Conservation (phyloP, 352 stramenopile species). For the Globisporangium okanoganense region DNA sequence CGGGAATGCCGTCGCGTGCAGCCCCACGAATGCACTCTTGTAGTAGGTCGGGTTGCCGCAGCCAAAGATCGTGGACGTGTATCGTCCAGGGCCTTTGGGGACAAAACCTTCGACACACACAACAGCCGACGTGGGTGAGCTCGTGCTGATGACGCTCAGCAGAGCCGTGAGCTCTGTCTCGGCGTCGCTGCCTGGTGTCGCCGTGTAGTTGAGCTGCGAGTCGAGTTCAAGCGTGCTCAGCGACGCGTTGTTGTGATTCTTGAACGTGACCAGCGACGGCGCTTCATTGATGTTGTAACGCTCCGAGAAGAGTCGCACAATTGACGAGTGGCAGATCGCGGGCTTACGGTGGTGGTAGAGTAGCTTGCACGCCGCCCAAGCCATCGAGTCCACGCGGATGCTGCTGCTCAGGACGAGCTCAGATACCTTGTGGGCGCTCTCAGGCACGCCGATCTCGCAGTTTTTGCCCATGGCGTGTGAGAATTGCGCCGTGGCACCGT, state of each 20-base stretch:
- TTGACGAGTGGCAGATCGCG: slow-evolving; percentile 41
- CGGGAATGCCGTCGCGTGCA: slow-evolving; percentile 8
- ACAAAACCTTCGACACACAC: slow-evolving; percentile 53
- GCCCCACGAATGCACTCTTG: slow-evolving; percentile 28
- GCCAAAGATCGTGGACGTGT: slow-evolving; percentile 29
- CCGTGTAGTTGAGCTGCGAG: slow-evolving; percentile 9
- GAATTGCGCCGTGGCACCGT: slow-evolving; percentile 16
- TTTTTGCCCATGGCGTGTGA: slow-evolving; percentile 35
- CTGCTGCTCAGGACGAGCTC: slow-evolving; percentile 43
- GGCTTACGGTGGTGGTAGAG: slow-evolving; percentile 42
- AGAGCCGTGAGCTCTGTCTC: slow-evolving; percentile 40
- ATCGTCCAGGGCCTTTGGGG: slow-evolving; percentile 16
- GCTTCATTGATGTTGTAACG: slow-evolving; percentile 29
- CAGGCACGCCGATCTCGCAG: slow-evolving; percentile 30
- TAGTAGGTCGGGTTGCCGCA: slow-evolving; percentile 34
- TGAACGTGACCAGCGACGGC: slow-evolving; percentile 6
- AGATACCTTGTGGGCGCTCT: slow-evolving; percentile 13
- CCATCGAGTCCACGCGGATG: slow-evolving; percentile 46
- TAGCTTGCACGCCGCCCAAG: slow-evolving; percentile 46
- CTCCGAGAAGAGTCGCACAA: slow-evolving; percentile 40
- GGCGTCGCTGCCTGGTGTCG: slow-evolving; percentile 24
- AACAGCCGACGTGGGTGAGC: slow-evolving; percentile 30
- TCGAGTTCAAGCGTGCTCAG: background rate
- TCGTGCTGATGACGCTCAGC: slow-evolving; percentile 55
- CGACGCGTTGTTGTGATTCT: background rate